phyloP scores from a whole-genome alignment of 805 yeast species.

The Candida multigemmis region DNA sequence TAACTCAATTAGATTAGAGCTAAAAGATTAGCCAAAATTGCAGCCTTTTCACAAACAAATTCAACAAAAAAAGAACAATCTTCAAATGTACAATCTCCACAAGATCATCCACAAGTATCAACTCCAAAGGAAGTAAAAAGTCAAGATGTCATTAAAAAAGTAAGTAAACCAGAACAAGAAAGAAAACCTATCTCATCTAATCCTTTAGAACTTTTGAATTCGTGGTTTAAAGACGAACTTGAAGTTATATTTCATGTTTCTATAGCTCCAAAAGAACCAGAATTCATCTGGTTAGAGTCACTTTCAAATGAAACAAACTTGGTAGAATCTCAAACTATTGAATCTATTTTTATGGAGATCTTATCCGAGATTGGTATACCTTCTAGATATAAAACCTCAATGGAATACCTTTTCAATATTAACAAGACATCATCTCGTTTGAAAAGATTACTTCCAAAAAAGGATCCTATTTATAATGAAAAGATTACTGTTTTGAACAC shows the following conservation, averaged over 20 bases:
- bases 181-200: slow-evolving; percentile 2
- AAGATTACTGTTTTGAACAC: slow-evolving; percentile 38
- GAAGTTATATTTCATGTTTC: slow-evolving; percentile 28
- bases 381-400: slow-evolving; percentile 20
- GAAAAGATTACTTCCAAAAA: slow-evolving; percentile 35
- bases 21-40: slow-evolving; percentile 45
- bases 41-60: slow-evolving; percentile 3
- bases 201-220: slow-evolving; percentile 13
- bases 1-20: slow-evolving; percentile 33
- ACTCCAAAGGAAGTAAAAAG: slow-evolving; percentile 2
- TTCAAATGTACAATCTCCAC: not conserved
- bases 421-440: slow-evolving; percentile 33
- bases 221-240: slow-evolving; percentile 34
- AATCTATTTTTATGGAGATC: slow-evolving; percentile 45
- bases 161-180: not conserved
- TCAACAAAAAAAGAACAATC: not conserved
- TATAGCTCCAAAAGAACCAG: slow-evolving; percentile 9
- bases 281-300: slow-evolving; percentile 12
- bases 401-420: slow-evolving; percentile 37
- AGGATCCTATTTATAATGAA: slow-evolving; percentile 24
- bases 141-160: slow-evolving; percentile 1
- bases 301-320: slow-evolving; percentile 5
- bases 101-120: slow-evolving; percentile 3
- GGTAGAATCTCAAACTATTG: slow-evolving; percentile 29
- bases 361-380: slow-evolving; percentile 47